Evolutionary conservation across 2,329 filamentous ascomycete species (phyloP), one percentile per base, ranked within the genome.

Genomic region (Pseudocercospora cruenta): DNA sequence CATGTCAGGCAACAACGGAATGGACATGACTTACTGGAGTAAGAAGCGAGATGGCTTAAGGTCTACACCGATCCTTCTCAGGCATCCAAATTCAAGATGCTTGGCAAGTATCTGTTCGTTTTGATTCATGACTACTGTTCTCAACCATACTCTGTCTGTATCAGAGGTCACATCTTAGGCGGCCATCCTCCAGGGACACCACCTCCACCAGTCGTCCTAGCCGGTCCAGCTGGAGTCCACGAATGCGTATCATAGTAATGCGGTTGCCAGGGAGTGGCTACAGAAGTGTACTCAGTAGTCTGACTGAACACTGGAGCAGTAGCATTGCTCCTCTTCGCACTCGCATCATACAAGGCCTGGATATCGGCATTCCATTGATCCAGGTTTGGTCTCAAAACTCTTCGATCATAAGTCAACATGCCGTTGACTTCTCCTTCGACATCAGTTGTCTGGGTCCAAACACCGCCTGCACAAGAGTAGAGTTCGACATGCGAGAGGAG

Each of bases 341-440:
- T 86, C 5, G 88, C 85, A 51, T 85, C 81, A 71, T 89, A 90
- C 16, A 91, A 73, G 2, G 81, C 82, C 69, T 84, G 76, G 53
- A 90, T 90, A 72, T 90, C 88, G 0, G 73, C 74, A 71, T 81
- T 83, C 89, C 89, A 91, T 77, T 87, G 85, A 7, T 78, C 76
- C 45, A 80, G 58, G 51, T 71, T 57, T 10, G 71, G 84, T 0
- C 89, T 80, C 36, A 89, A 74, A 0, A 90, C 65, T 0, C 88
- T 81, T 1, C 90, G 85, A 75, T 92, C 89, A 58, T 75, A 75
- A 1, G 89, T 91, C 70, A 91, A 76, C 64, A 92, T 79, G 0
- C 90, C 90, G 70, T 92, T 92, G 8, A 92, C 87, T 75, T 92
- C 90, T 4, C 89, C 90, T 74, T 92, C 90, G 0, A 92, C 90